Conservation (phyloP, 2,329 filamentous ascomycete species). For the Helicocarpus griseus region DNA sequence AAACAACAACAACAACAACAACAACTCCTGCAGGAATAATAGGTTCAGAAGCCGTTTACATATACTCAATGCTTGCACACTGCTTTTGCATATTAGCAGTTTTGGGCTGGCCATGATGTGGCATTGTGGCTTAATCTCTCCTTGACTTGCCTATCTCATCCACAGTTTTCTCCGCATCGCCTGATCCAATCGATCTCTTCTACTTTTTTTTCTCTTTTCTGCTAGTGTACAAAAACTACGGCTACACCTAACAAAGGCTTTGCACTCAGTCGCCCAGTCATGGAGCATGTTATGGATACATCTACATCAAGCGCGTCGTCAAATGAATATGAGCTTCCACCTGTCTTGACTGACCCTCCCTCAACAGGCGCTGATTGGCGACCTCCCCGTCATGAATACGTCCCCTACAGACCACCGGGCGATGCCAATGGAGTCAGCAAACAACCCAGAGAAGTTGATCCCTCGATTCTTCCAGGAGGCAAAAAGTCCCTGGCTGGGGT, state of each 20-base stretch:
- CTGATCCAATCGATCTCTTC: background rate
- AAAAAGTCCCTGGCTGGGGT: conserved; percentile 36
- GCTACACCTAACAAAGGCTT: background rate
- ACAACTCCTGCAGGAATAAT: background rate
- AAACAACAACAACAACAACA: background rate
- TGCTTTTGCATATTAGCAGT: no score
- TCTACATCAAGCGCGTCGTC: background rate
- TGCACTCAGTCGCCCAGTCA: background rate
- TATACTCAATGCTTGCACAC: no score
- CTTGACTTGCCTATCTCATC: no score
- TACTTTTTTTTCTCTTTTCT: no score
- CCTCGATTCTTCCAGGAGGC: conserved; percentile 28
- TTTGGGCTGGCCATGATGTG: no score
- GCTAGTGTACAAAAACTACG: background rate
- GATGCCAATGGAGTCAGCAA: background rate
- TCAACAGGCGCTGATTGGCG: background rate
- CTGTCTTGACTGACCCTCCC: background rate
- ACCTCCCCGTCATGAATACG: conserved; percentile 2
- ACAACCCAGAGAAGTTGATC: conserved; percentile 14
- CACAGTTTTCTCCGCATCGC: no score
- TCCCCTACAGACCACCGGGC: background rate
- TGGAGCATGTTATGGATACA: background rate
- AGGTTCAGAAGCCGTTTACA: background rate
- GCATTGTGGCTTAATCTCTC: no score
- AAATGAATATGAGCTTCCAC: background rate